Base-by-base conservation (phyloP, 257 asterid species). In the Phtheirospermum japonicum region DNA sequence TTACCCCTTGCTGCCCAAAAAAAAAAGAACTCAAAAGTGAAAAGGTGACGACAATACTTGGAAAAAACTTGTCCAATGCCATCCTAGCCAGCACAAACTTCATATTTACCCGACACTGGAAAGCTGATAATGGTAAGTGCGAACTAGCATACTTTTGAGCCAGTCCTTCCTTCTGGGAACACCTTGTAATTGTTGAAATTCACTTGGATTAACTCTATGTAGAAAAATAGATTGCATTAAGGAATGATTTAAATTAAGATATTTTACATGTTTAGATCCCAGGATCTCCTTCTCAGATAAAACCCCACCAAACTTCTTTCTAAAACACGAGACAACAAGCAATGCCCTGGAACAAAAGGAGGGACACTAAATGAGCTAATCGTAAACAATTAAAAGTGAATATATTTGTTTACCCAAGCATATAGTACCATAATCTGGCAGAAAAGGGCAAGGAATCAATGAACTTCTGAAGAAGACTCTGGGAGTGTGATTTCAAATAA, bases 141-240 rank as follows among this genome's bases (percentile, higher is more conserved):
- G 69, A 76, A 53, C 74, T 69, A 63, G 90, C 82, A 79, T 73
- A 93, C 69, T 61, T 77, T 63, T 87, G 94, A 68, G 83, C 97
- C 72, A 85, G 76, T 61, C 99, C 99, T 75, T 79, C 84, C 78
- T 63, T 79, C 99, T 93, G 95, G 72, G 68, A 82, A 75, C 79
- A 85, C 94, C 95, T 82, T 79, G 79, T 61, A 77, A 73, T 68
- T 62, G 72, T 52, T 39, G 56, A 75, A 57, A 77, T 82, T 77
- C 81, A 82, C 71, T 73, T 65, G 76, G 74, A 62, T 67, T 26
- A 68, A 63, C 64, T 64, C 52, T 34, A 51, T 43, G 46, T 37
- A 19, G 53, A 67, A 68, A 46, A 51, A 42, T 37, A 13, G 40
- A 51, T 59, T 13, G 19, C 58, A 55, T 55, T 59, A 33, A 34